Evolutionary conservation across 2,329 filamentous ascomycete species (phyloP).

Genomic region (Trichoderma polysporum): DNA sequence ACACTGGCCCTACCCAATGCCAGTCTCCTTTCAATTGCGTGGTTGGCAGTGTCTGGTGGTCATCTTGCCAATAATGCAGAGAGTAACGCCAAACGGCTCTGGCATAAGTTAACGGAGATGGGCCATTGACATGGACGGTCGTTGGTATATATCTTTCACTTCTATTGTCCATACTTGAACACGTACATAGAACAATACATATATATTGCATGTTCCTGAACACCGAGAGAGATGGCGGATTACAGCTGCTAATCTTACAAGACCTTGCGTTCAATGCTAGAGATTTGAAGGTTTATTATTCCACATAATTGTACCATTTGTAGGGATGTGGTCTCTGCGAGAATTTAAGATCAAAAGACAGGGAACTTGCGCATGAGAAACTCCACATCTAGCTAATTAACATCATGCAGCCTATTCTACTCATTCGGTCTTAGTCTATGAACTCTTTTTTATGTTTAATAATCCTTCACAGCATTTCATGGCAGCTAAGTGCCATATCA

Average conservation of each 20-base stretch:
- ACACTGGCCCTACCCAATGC: slow-evolving; percentile 27
- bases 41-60: slow-evolving; percentile 26
- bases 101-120: neutral
- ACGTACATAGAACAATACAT: neutral
- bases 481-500: too few relatives aligned
- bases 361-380: neutral
- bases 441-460: neutral
- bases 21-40: slow-evolving; percentile 27
- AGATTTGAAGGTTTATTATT: neutral
- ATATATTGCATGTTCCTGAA: neutral
- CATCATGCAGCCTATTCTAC: neutral
- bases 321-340: neutral
- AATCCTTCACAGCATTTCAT: neutral
- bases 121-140: neutral
- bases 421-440: too few relatives aligned
- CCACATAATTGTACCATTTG: neutral
- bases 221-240: neutral
- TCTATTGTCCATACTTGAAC: neutral
- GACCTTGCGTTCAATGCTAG: rapidly evolving
- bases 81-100: neutral
- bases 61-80: slow-evolving; percentile 24
- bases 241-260: neutral
- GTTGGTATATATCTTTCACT: slow-evolving; percentile 2
- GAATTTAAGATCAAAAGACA: neutral
- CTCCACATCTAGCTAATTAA: neutral